Evolutionary conservation across 192 early-diverging fungal genomes (phyloP), one percentile per base, ranked within the genome.

Genomic region (Obelidium mucronatum): DNA sequence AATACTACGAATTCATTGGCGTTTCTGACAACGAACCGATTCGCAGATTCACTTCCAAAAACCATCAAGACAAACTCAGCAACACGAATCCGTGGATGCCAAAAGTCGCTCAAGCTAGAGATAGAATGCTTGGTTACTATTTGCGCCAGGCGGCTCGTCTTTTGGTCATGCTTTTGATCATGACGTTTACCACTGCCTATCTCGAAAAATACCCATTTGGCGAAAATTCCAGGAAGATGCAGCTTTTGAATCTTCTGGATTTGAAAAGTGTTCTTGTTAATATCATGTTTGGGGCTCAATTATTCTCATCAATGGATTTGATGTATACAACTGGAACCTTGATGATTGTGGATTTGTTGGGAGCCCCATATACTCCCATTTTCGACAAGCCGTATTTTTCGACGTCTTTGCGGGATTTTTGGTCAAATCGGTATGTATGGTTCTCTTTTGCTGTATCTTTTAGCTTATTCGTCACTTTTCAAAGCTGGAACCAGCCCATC

Each of bases 201-300:
- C 44, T 67, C 30, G 66, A 67, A 67, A 67, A 40, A 34, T 67
- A 67, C 44, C 66, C 66, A 2, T 67, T 48, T 67, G 26, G 26
- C 26, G n/a, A 51, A 6, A n/a, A 51, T 37, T 37, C 11, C 48
- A 58, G 40, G 39, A 28, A 28, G 22, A 19, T 58, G 55, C 13
- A 31, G 11, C 17, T 52, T 67, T 42, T 52, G 40, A n/a, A 67
- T 51, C 26, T 24, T 30, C 6, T 67, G 66, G 66, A 44, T 48
- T 67, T 1, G 24, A 44, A 24, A 52, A 39, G 44, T 39, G 17
- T 39, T 67, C 3, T 51, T 67, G 40, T n/a, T 26, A 36, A 15
- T n/a, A 4, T n/a, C 51, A 24, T 19, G 19, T 33, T 42, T 67
- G 5, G 66, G 2, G 17, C 15, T 67, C 66, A 67, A 39, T 28